Evolutionary conservation across 176 grass and related monocot species (phyloP).

Genomic region (Chloris gayana): DNA sequence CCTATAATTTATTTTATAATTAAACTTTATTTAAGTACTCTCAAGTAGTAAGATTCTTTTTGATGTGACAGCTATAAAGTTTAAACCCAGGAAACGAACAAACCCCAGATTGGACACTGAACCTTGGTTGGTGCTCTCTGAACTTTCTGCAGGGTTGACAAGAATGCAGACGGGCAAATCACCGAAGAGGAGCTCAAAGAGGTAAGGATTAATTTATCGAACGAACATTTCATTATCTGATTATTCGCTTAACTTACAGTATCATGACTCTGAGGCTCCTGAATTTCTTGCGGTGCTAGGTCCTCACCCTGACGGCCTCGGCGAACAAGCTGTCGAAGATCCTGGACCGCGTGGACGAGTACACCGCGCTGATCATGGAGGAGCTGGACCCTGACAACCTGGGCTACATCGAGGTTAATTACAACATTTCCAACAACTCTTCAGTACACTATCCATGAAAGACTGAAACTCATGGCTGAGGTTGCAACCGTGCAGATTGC

Average conservation of each 20-base stretch:
- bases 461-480: neutral
- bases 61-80: too few relatives aligned
- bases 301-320: constrained; percentile 86
- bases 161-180: constrained; percentile 86
- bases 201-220: constrained; percentile 17
- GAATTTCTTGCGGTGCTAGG: constrained; percentile 38
- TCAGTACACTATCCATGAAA: neutral
- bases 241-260: neutral
- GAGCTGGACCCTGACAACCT: constrained; percentile 75
- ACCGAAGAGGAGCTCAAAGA: constrained; percentile 91
- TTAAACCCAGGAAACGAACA: too few relatives aligned
- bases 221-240: neutral
- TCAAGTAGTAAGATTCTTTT: too few relatives aligned
- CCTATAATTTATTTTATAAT: too few relatives aligned
- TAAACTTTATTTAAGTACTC: too few relatives aligned
- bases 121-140: neutral
- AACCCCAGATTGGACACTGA: too few relatives aligned
- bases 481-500: constrained; percentile 42
- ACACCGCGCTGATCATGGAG: constrained; percentile 97
- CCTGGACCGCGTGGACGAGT: constrained; percentile 86
- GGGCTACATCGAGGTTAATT: constrained; percentile 89
- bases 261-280: constrained; percentile 1
- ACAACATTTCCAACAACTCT: too few relatives aligned
- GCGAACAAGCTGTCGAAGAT: constrained; percentile 95
- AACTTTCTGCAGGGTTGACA: constrained; percentile 84